A percentile compares a stretch with the other conserved stretches of the same genome.
Evolutionary conservation across 352 stramenopile species (phyloP).

Genomic region (Pythium periplocum): DNA sequence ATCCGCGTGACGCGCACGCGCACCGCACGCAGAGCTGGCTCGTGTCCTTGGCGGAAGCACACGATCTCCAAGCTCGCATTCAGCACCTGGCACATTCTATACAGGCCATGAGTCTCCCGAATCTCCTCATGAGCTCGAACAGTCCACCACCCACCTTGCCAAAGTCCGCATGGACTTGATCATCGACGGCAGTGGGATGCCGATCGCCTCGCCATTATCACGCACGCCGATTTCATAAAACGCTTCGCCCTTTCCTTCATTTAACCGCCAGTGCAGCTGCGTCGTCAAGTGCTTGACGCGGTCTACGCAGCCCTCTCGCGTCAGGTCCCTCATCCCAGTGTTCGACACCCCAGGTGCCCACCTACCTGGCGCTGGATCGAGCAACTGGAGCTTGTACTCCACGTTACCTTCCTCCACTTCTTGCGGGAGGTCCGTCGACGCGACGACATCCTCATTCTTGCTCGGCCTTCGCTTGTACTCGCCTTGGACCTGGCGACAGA

Average conservation of each 20-base stretch:
- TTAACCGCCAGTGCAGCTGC: slow-evolving; percentile 88
- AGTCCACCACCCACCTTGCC: slow-evolving; percentile 19
- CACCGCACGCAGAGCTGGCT: slow-evolving; percentile 29
- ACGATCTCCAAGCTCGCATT: slow-evolving; percentile 63
- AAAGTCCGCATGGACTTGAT: slow-evolving; percentile 68
- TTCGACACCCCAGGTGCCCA: not conserved
- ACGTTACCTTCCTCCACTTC: slow-evolving; percentile 89
- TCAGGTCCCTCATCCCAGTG: no score
- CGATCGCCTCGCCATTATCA: slow-evolving; percentile 77
- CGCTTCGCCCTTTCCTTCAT: slow-evolving; percentile 76
- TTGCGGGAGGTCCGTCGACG: slow-evolving; percentile 28
- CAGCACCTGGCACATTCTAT: slow-evolving; percentile 73
- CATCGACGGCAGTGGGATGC: slow-evolving; percentile 63
- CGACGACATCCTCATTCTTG: not conserved
- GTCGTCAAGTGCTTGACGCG: slow-evolving; percentile 84
- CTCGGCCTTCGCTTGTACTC: slow-evolving; percentile 19
- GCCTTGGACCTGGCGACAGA: slow-evolving; percentile 12
- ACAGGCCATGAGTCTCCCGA: not conserved
- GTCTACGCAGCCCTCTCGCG: slow-evolving; percentile 20
- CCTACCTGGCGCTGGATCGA: slow-evolving; percentile 48
- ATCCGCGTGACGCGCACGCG: slow-evolving; percentile 48
- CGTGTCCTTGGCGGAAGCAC: slow-evolving; percentile 38
- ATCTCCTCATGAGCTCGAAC: no score
- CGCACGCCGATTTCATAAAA: slow-evolving; percentile 87
- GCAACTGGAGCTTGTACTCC: slow-evolving; percentile 89